Conservation (phyloP, 495 filamentous ascomycete genomes). For the Penicillium paradoxum region DNA sequence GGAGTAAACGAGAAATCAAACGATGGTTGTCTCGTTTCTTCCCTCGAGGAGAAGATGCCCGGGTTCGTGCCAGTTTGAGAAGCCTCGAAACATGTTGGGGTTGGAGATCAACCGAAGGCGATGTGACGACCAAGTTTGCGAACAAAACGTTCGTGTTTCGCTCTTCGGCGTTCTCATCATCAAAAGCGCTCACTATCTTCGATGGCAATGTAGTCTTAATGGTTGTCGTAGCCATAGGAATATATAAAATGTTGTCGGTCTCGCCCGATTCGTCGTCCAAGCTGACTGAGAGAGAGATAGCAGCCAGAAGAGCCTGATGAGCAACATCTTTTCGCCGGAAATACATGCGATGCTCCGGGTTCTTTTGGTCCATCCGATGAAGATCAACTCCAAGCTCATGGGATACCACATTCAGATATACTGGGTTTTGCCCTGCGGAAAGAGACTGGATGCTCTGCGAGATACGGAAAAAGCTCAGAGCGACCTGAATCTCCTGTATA, state of each 20-base stretch:
- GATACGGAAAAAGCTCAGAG: conserved; percentile 85
- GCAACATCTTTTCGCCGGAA: conserved; percentile 90
- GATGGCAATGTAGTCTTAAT: conserved; percentile 92
- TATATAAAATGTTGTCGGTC: conserved; percentile 81
- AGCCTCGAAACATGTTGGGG: conserved; percentile 86
- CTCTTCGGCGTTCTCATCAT: conserved; percentile 71
- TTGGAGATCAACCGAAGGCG: conserved; percentile 91
- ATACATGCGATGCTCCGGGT: conserved; percentile 97
- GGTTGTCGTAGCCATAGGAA: conserved; percentile 97
- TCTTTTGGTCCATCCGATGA: conserved; percentile 87
- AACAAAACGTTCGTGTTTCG: conserved; percentile 95
- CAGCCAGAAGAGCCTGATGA: conserved; percentile 90
- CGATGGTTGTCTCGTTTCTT: conserved; percentile 52
- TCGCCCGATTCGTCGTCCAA: conserved; percentile 82
- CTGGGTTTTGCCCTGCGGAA: conserved; percentile 57
- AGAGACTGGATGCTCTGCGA: conserved; percentile 68
- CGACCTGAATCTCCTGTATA: conserved; percentile 94
- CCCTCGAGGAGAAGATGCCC: conserved; percentile 45
- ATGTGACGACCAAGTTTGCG: conserved; percentile 92
- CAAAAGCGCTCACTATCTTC: conserved; percentile 79
- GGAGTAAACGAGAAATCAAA: conserved; percentile 83
- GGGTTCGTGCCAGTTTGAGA: conserved; percentile 63
- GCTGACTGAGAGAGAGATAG: conserved; percentile 85
- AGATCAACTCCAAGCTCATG: conserved; percentile 94
- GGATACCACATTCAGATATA: conserved; percentile 83